These are phyloP conservation scores for Alopecurus myosuroides DNA, from an alignment of 176 grass and related monocot species.

Conservation along the genomic window DNA sequence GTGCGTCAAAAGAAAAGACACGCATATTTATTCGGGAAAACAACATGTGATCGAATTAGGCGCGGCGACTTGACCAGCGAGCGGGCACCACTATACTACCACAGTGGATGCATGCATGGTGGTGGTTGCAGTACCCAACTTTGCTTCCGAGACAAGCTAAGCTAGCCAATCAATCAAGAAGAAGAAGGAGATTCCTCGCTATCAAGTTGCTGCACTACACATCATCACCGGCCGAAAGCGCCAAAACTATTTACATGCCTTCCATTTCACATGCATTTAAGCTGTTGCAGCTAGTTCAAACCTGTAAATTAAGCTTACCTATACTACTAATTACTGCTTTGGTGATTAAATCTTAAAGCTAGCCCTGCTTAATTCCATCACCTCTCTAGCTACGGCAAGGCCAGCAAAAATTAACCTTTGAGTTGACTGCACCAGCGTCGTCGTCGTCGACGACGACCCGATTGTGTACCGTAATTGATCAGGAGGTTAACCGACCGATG, in stretches of 20 bases:
- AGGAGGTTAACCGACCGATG: not conserved
- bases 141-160: conserved; percentile 44
- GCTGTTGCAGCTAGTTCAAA: not conserved
- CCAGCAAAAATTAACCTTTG: conserved; percentile 6
- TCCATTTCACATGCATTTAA: conserved; percentile 12
- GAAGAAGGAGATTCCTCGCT: conserved; percentile 26
- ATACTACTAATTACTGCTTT: not conserved
- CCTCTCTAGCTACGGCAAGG: not conserved
- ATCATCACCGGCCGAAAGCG: conserved; percentile 19
- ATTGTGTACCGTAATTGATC: no score
- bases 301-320: not conserved
- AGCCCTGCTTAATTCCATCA: not conserved
- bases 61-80: not conserved
- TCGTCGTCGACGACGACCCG: no score
- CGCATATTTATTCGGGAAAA: conserved; percentile 9
- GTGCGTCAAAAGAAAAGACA: not conserved
- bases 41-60: conserved; percentile 17
- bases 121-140: conserved; percentile 14
- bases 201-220: conserved; percentile 13
- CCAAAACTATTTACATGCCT: conserved; percentile 16
- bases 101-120: conserved; percentile 1
- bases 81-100: no score
- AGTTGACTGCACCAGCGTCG: not conserved
- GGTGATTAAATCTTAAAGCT: not conserved
- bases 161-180: conserved; percentile 12